Evolutionary conservation across 345 rosid species (phyloP), one percentile per base, ranked within the genome.

Genomic region (Citrus australasica): DNA sequence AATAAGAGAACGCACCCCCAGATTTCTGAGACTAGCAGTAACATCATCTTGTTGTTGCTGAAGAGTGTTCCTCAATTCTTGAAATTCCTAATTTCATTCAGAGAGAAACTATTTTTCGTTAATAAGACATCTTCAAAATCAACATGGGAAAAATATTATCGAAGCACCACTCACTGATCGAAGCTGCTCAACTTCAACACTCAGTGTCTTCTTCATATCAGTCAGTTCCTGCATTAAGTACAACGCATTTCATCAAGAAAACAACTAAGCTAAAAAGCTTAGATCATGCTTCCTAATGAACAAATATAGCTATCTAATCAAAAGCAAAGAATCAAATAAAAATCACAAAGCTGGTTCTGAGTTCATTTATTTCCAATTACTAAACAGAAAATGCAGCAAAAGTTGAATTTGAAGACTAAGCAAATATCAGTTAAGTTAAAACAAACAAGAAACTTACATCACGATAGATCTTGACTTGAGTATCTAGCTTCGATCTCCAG

Each of bases 401-500:
- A 40, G 58, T 21, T 58, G 0, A 22, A 5, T 30, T 46, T 16
- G 55, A 55, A 16, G 46, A 62, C 48, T 3, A 22, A 2, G 17
- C 22, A 55, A 38, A 69, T 7, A 11, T 53, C 28, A 67, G 16
- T 46, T n/a, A 4, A 17, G 19, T 7, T 4, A 25, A 64, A 55
- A 37, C 14, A 17, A 0, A 35, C 48, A 27, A n/a, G n/a, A 67
- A 13, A 81, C 89, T 88, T 59, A 94, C 99, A 85, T 92, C 92
- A 0, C 91, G 93, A 81, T 94, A 91, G 77, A 91, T 85, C 85
- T 86, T 92, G 62, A 94, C 98, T 87, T 96, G 98, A 55, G 97
- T 91, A 72, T 96, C 97, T 17, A 96, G 76, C 83, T 91, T 96
- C 30, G 95, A 91, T 74, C 99, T 92, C 99, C 99, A 96, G 79